Evolutionary conservation across 768 basidiomycete genomes (phyloP), one percentile per base, ranked within the genome.

Genomic region (Lactifluus piperatus): DNA sequence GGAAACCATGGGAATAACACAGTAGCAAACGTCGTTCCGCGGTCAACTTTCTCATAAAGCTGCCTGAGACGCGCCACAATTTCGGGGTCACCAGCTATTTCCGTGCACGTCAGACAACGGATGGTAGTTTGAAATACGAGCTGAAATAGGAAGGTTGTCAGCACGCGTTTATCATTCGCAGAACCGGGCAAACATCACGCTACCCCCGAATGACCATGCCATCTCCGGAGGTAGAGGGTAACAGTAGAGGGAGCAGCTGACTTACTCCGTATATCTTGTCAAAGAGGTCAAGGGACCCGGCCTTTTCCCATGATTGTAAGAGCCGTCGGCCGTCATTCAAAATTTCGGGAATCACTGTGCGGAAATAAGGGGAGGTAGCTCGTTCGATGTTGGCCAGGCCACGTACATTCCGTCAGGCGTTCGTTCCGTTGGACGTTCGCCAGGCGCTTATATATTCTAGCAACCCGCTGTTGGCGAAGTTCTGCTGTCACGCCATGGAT

Each of bases 1-100:
- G 88, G 88, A 50, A 90, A 72, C 88, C 88, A 90, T 37, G 88
- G 88, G 30, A 88, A 71, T 16, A 91, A 77, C 56, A 91, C 77
- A 3, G 84, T 85, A 2, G 83, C 78, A 0, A 87, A 85, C 0
- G 88, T 89, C 3, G 85, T 88, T 46, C 83, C 82, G 18, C 72
- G 73, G 65, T 91, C 88, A 54, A 91, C 75, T 36, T 71, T 75
- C 66, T 88, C 85, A 65, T 89, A 89, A 51, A 89, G 72, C 51
- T 68, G 68, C 68, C 82, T 83, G 58, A 90, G 77, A 22, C 81
- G 82, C 45, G 75, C 72, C 62, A 88, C 88, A 53, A 79, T 71
- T 24, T 67, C 75, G 37, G 82, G 74, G 66, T 89, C 81, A 64
- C 86, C 79, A 18, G 88, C 82, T 46, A 90, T 83, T 69, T 90